phyloP scores from a whole-genome alignment of 129 eudicot species.

The Ambrosia trifida region DNA sequence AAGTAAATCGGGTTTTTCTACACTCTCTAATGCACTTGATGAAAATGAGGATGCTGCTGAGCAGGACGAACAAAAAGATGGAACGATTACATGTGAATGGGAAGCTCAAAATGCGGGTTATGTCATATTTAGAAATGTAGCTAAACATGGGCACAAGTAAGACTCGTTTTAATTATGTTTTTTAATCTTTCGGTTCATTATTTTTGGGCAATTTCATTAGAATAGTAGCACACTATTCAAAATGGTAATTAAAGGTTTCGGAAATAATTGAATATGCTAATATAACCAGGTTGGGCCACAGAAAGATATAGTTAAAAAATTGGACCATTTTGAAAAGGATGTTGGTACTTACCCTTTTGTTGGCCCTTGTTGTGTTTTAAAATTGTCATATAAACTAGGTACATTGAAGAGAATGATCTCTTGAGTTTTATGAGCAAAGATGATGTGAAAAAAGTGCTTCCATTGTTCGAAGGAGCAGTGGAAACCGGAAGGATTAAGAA shows the following conservation, averaged over 20 bases:
- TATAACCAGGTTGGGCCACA: neutral
- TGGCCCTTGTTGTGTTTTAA: neutral
- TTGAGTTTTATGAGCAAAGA: conserved; percentile 50
- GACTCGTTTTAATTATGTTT: conserved; percentile 13
- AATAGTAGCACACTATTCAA: neutral
- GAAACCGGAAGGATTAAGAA: conserved; percentile 57
- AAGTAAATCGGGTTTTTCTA: conserved; percentile 48
- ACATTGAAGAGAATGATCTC: conserved; percentile 61
- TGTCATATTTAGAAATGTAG: conserved; percentile 52
- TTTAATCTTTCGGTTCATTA: neutral
- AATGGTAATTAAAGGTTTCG: neutral
- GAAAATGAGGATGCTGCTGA: conserved; percentile 47
- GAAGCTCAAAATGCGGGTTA: conserved; percentile 57
- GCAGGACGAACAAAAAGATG: conserved; percentile 37
- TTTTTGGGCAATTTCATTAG: neutral
- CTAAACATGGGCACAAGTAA: conserved; percentile 49
- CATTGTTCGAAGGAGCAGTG: conserved; percentile 53
- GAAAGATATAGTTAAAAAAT: neutral
- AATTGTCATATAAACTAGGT: conserved; percentile 32
- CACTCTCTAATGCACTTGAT: conserved; percentile 59
- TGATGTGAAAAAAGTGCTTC: conserved; percentile 48
- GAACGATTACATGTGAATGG: conserved; percentile 50
- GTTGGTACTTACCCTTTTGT: neutral
- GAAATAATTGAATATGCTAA: neutral
- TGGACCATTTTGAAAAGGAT: neutral